Base-by-base conservation (phyloP, 257 asterid species). In the Solanum paucissectum region DNA sequence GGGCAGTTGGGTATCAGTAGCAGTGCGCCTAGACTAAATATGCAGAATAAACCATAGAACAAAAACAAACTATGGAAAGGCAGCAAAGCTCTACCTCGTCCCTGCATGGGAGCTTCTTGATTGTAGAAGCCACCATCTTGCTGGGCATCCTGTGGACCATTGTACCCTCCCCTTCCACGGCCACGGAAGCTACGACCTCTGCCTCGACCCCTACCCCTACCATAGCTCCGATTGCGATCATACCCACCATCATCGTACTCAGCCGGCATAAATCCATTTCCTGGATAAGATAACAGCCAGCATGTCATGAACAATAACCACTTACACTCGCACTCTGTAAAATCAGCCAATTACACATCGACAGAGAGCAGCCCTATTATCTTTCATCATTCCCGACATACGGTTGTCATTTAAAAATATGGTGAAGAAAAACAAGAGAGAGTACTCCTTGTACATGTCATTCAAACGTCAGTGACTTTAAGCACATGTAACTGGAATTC, bases 231-330 rank as follows among this genome's bases (percentile, higher is more conserved):
- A 77, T 90, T 92, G 81, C 91, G 88, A 72, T 94, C 98, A 89
- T 92, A 96, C 86, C 95, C 97, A 46, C 97, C 99, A 90, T 94
- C 99, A 20, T 94, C 99, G 49, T 91, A 92, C 87, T 95, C 98
- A 2, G 83, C 91, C 29, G 91, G 7, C 44, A 89, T 86, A 88
- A 73, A 95, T 29, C 96, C 98, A 87, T 95, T 95, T 58, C 98
- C 99, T 95, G 88, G 46, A 87, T 81, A 49, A 9, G 71, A 76
- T 49, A 88, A 86, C 32, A 87, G 36, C 84, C 62, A 20, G 86
- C 21, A 49, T 13, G 64, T 84, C 42, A 72, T 2, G 21, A 52
- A 55, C 34, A 62, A 13, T 33, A 46, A 86, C 20, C 20, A 71
- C 25, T 29, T 27, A 29, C 60, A 46, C 44, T 81, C 3, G 3